Evolutionary conservation across 2,329 filamentous ascomycete species (phyloP), one percentile per base, ranked within the genome.

Genomic region (Aspergillus fructus): DNA sequence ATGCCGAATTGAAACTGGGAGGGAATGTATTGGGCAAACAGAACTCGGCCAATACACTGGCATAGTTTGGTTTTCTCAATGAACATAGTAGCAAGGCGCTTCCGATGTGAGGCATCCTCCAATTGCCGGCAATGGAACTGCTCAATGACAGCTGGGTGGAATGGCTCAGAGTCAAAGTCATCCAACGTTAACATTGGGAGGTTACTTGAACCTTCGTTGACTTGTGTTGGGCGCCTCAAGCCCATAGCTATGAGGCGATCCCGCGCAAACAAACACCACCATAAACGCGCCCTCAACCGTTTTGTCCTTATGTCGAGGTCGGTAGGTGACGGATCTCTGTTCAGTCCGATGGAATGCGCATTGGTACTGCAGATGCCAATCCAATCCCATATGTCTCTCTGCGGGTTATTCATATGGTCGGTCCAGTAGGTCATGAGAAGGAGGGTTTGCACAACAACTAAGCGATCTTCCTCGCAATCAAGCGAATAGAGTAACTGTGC

Each of bases 401-500:
- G 90, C 68, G 69, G 68, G 43, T 94, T 90, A 71, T 96, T 91
- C 3, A 91, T 90, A 8, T 90, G 93, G 76, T 96, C 91, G 71
- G 96, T 96, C 88, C 92, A 96, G 72, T 94, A 96, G 5, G 91
- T 96, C 88, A 96, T 91, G 55, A 96, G 82, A 23, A 96, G 80
- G 7, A 96, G 79, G 8, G 89, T 87, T 74, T 96, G 92, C 23
- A 96, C 88, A 34, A 96, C 84, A 27, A 90, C 84, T 49, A 96
- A 86, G 50, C 91, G 89, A 71, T 96, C 91, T 52, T 87, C 85
- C 74, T 96, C 92, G 74, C 93, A 93, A 71, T 96, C 92, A 62
- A 94, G 91, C 66, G 96, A 91, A 76, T 96, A 96, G 4, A 96
- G 81, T 6, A 93, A 80, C 89, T 92, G 27, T 34, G 5, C 8